Conservation (phyloP, 352 stramenopile genomes). For the Phytophthora boehmeriae region DNA sequence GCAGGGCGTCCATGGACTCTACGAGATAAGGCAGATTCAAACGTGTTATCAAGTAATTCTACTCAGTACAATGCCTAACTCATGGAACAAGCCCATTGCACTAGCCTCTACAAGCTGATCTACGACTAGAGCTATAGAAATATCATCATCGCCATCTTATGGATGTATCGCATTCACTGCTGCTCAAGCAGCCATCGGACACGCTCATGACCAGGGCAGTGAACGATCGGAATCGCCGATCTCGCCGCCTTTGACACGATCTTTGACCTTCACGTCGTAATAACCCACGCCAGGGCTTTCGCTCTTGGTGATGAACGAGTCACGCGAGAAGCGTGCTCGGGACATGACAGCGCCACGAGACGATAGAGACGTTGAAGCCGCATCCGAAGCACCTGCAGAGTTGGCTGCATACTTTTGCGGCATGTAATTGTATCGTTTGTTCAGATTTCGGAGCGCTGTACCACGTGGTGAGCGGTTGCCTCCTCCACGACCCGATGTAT, state of each 20-base stretch:
- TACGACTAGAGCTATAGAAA: background rate
- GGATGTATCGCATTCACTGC: background rate
- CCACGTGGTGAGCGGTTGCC: slow-evolving; percentile 38
- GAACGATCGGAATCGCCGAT: slow-evolving; percentile 77
- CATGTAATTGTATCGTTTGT: slow-evolving; percentile 76
- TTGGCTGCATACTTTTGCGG: slow-evolving; percentile 58
- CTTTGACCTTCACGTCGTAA: slow-evolving; percentile 74
- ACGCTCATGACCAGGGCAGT: slow-evolving; percentile 59
- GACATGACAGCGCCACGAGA: slow-evolving; percentile 75
- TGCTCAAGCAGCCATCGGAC: slow-evolving; percentile 7
- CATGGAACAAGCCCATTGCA: background rate
- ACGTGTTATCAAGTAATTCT: slow-evolving; percentile 3
- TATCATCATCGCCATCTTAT: background rate
- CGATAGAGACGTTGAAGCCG: slow-evolving; percentile 62
- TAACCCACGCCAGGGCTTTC: slow-evolving; percentile 77
- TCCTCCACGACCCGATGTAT: slow-evolving; percentile 31
- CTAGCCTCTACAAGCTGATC: background rate
- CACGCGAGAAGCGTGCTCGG: slow-evolving; percentile 58
- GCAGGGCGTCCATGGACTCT: slow-evolving; percentile 17
- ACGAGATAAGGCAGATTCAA: slow-evolving; percentile 1
- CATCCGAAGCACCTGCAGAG: slow-evolving; percentile 34
- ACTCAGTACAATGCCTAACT: background rate
- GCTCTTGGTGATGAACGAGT: slow-evolving; percentile 76
- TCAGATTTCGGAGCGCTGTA: slow-evolving; percentile 54
- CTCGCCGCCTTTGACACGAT: slow-evolving; percentile 73